Percentiles rank a stretch among this genome's conserved stretches.
Evolutionary conservation across 75 land plant species (phyloP).

Genomic region (Azolla pinnata): DNA sequence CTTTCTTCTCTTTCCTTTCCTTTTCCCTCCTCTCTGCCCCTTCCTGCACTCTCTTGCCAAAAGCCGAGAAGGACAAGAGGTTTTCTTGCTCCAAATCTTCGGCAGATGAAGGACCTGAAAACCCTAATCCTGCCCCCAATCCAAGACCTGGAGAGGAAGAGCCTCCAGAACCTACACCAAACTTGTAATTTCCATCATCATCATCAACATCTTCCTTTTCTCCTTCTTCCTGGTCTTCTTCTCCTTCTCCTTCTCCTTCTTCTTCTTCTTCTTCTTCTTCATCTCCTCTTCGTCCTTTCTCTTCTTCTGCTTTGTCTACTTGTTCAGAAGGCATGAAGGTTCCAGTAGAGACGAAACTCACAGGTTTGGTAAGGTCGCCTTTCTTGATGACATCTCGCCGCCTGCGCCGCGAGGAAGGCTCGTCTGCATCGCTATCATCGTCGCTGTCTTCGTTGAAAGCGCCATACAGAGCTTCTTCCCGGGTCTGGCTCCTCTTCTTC

Average conservation of each 20-base stretch:
- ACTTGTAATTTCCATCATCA: neutral
- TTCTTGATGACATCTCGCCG: conserved; percentile 34
- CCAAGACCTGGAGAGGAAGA: conserved; percentile 4
- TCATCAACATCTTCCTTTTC: too few relatives aligned
- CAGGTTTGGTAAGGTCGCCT: conserved; percentile 67
- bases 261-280: too few relatives aligned
- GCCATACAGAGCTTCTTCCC: conserved; percentile 84
- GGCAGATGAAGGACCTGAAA: conserved; percentile 8
- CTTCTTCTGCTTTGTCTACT: conserved; percentile 33
- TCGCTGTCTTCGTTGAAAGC: conserved; percentile 41
- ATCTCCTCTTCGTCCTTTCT: conserved; percentile 12
- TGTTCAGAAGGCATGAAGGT: conserved; percentile 61
- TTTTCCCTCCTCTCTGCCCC: conserved; percentile 54
- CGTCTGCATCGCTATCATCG: conserved; percentile 39
- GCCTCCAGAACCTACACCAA: conserved; percentile 5
- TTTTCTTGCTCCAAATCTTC: conserved; percentile 35
- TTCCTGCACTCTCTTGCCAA: conserved; percentile 78
- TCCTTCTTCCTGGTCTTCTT: too few relatives aligned
- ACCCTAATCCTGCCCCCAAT: conserved; percentile 28
- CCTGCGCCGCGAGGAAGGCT: conserved; percentile 13
- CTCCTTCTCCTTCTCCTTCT: too few relatives aligned
- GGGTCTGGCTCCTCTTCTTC: conserved; percentile 56
- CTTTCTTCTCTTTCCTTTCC: conserved; percentile 57
- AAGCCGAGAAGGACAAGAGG: conserved; percentile 54
- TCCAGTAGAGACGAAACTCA: conserved; percentile 77